Conservation (phyloP, 2,329 filamentous ascomycete genomes). For the Trichoderma endophyticum region DNA sequence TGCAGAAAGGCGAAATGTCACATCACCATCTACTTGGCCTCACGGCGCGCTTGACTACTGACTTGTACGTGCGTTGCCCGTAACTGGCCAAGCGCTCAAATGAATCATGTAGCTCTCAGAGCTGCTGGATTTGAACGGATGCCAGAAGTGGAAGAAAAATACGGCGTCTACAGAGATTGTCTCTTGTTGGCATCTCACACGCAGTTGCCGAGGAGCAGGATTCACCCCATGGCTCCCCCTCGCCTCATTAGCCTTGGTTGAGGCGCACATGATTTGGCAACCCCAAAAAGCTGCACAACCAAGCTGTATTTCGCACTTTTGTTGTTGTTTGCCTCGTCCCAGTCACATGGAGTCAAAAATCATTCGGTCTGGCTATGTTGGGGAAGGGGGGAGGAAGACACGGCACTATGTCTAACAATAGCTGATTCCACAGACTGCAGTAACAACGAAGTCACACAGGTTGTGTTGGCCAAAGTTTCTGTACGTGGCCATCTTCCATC, state of each 20-base stretch:
- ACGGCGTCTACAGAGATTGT: background rate
- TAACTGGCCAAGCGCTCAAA: background rate
- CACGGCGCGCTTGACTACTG: background rate
- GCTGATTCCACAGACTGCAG: background rate
- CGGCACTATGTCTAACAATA: background rate
- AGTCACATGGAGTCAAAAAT: background rate
- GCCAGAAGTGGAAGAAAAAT: background rate
- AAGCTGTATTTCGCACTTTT: background rate
- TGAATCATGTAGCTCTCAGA: background rate
- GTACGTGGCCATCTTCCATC: background rate
- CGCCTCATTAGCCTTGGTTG: background rate
- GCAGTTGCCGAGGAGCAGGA: background rate
- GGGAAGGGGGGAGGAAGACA: background rate
- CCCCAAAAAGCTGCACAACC: background rate
- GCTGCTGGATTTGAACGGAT: background rate
- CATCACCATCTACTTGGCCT: background rate
- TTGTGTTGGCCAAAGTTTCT: background rate
- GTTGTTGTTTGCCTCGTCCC: background rate
- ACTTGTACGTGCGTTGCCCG: background rate
- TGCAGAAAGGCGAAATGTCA: background rate
- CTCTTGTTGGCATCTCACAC: background rate
- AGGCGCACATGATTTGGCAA: background rate
- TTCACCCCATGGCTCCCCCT: background rate
- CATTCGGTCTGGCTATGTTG: background rate
- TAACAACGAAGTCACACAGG: background rate